Percentiles rank a stretch among this genome's conserved stretches.
Evolutionary conservation across 2,329 filamentous ascomycete species (phyloP).

Genomic region (Aspergillus candidus): DNA sequence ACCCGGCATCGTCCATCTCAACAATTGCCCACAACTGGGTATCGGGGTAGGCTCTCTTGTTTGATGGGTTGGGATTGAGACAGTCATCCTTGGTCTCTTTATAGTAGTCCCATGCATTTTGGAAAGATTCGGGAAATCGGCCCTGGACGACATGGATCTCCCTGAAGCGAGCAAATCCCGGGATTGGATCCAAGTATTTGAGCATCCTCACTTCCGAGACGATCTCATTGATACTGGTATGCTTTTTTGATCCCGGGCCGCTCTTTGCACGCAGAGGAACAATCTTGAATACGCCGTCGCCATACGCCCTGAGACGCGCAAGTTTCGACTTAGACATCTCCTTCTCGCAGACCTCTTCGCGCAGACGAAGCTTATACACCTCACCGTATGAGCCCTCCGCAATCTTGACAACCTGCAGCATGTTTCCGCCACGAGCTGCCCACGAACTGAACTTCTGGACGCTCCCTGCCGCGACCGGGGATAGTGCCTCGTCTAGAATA

Average conservation of each 20-base stretch:
- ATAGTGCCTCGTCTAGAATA: conserved; percentile 34
- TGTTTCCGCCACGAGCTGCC: conserved; percentile 32
- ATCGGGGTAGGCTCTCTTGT: conserved; percentile 48
- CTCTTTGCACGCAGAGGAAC: conserved; percentile 41
- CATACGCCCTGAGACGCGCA: conserved; percentile 34
- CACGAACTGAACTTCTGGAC: conserved; percentile 37
- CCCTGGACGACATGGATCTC: conserved; percentile 55
- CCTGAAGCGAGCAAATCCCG: conserved; percentile 58
- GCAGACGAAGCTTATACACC: conserved; percentile 53
- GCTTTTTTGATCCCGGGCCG: conserved; percentile 38
- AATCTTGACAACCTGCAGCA: conserved; percentile 51
- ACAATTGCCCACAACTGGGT: conserved; percentile 58
- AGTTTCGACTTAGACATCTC: conserved; percentile 33
- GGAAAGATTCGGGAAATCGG: conserved; percentile 47
- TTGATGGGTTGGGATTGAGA: conserved; percentile 52
- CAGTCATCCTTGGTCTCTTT: conserved; percentile 40
- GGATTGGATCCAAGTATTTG: conserved; percentile 52
- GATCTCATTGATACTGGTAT: conserved; percentile 44
- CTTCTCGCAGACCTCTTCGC: conserved; percentile 29
- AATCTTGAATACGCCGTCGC: conserved; percentile 44
- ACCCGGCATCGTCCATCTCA: conserved; percentile 61
- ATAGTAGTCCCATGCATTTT: conserved; percentile 39
- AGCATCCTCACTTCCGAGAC: conserved; percentile 48
- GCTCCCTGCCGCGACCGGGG: conserved; percentile 28
- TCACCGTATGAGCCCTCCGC: conserved; percentile 63